Conservation (phyloP, 768 basidiomycete species). For the Auricularia sp. region DNA sequence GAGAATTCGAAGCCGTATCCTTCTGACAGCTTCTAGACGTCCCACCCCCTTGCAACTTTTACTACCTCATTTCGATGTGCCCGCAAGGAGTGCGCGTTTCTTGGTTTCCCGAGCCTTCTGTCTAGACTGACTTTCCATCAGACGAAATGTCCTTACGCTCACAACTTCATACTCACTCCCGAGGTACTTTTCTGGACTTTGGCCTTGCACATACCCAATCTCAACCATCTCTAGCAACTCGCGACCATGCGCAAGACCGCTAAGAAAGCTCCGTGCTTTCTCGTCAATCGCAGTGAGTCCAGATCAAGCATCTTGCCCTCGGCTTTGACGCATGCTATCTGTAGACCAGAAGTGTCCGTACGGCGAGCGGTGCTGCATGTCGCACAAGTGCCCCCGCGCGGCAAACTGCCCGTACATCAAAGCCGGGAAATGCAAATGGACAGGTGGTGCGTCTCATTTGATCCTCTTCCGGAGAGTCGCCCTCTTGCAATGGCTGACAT, state of each 20-base stretch:
- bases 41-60: not conserved
- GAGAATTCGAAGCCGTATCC: not conserved
- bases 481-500: no score
- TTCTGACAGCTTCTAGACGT: not conserved
- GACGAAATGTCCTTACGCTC: not conserved
- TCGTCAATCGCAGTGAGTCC: not conserved
- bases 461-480: no score
- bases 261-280: not conserved
- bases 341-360: not conserved
- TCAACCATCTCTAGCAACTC: not conserved
- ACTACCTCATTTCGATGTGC: not conserved
- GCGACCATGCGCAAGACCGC: not conserved
- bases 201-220: not conserved
- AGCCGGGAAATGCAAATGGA: not conserved
- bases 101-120: not conserved
- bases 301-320: not conserved
- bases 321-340: not conserved
- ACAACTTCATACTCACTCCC: not conserved
- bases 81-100: not conserved
- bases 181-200: not conserved
- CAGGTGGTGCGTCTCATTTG: not conserved
- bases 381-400: not conserved
- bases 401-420: not conserved
- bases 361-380: not conserved
- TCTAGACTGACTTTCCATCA: not conserved